These are phyloP conservation scores for Neonectria faginata DNA, from an alignment of 2,329 filamentous ascomycete species.

Conservation along the genomic window DNA sequence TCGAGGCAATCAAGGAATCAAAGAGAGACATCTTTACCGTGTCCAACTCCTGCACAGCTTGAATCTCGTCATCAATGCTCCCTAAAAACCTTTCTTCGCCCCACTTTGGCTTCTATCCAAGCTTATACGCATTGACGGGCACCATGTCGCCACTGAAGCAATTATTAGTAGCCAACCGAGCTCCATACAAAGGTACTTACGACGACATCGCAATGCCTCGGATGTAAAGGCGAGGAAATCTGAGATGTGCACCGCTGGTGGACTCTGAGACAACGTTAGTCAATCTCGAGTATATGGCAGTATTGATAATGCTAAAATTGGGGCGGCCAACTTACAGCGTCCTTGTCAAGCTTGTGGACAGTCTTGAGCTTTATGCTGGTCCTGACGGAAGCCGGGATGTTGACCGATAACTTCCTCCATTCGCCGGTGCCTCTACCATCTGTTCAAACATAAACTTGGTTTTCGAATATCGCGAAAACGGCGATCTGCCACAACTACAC, in stretches of 20 bases:
- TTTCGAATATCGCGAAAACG: neutral
- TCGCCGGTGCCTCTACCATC: conserved; percentile 50
- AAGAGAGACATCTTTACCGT: neutral
- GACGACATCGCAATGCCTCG: conserved; percentile 43
- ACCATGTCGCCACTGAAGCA: neutral
- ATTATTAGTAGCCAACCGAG: neutral
- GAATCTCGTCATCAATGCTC: conserved; percentile 13
- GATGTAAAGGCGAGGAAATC: conserved; percentile 48
- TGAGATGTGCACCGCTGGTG: conserved; percentile 46
- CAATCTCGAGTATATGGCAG: neutral
- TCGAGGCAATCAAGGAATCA: neutral
- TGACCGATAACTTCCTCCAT: conserved; percentile 51
- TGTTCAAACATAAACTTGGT: conserved; percentile 27
- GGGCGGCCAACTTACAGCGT: conserved; percentile 44
- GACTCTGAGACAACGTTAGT: conserved; percentile 34
- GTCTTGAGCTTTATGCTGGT: conserved; percentile 44
- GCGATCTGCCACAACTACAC: conserved; percentile 1
- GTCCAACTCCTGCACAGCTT: conserved; percentile 16
- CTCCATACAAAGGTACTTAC: conserved; percentile 34
- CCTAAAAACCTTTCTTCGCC: conserved; percentile 4
- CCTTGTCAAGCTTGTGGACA: conserved; percentile 50
- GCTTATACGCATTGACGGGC: conserved; percentile 10
- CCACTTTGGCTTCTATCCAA: conserved; percentile 21
- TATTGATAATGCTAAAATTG: neutral
- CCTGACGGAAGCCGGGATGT: conserved; percentile 47